phyloP scores from a whole-genome alignment of 768 basidiomycete genomes.

The Kwoniella sp. region DNA sequence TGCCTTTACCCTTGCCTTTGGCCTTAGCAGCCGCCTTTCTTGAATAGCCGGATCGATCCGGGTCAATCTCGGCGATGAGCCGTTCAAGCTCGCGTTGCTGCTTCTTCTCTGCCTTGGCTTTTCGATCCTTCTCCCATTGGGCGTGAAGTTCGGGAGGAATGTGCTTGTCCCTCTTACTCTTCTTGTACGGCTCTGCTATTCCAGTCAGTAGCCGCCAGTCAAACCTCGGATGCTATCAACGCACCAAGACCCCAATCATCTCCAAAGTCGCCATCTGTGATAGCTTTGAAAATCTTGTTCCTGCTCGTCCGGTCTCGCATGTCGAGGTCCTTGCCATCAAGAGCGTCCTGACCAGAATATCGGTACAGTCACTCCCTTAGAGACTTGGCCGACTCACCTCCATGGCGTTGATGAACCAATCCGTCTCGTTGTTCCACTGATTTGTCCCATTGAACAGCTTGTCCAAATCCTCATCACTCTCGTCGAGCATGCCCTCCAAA shows the following conservation, averaged over 20 bases:
- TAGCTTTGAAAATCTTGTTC: conserved; percentile 61
- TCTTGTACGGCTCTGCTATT: conserved; percentile 37
- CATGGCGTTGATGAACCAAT: conserved; percentile 58
- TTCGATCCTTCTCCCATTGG: conserved; percentile 76
- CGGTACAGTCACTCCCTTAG: not conserved
- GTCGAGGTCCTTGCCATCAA: conserved; percentile 59
- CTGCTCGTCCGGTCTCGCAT: conserved; percentile 56
- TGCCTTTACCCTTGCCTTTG: conserved; percentile 54
- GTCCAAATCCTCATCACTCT: conserved; percentile 32
- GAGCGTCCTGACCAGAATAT: conserved; percentile 54
- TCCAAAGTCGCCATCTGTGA: conserved; percentile 58
- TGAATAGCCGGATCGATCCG: conserved; percentile 59
- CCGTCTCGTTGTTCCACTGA: conserved; percentile 58
- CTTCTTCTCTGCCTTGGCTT: conserved; percentile 75
- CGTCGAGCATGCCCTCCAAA: conserved; percentile 6
- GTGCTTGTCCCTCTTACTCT: conserved; percentile 49
- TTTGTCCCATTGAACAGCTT: conserved; percentile 43
- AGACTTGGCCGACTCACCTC: conserved; percentile 53
- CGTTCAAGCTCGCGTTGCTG: conserved; percentile 59
- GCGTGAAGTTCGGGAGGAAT: conserved; percentile 59
- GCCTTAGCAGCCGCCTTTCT: conserved; percentile 40
- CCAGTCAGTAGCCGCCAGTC: conserved; percentile 16
- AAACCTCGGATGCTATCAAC: not conserved
- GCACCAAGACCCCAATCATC: conserved; percentile 28
- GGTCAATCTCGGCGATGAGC: conserved; percentile 61